These are phyloP conservation scores for Wakefieldia striispora DNA, from an alignment of 768 basidiomycete species.

Conservation along the genomic window DNA sequence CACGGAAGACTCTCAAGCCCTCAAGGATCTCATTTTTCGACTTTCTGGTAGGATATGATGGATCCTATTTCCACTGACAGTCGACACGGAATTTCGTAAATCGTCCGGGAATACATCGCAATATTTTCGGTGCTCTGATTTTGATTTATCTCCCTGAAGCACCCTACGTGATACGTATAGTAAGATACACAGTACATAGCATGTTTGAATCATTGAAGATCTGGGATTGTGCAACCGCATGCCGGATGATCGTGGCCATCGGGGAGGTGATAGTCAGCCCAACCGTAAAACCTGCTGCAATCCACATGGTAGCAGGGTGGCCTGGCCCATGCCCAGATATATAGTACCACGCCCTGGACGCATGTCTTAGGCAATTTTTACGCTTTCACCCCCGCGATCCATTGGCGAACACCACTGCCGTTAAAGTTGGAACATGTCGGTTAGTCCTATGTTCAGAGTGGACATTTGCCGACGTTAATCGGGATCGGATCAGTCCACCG, in stretches of 20 bases:
- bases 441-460: slow-evolving; percentile 4
- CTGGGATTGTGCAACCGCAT: too few relatives aligned
- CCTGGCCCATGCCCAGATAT: neutral
- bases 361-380: neutral
- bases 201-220: too few relatives aligned
- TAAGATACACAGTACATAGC: too few relatives aligned
- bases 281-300: slow-evolving; percentile 13
- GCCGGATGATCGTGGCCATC: neutral
- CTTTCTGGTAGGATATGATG: slow-evolving; percentile 11
- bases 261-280: neutral
- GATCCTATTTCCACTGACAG: neutral
- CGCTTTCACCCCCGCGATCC: neutral
- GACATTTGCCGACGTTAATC: neutral
- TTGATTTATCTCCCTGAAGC: neutral
- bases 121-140: neutral
- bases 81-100: neutral
- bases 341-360: neutral
- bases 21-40: slow-evolving; percentile 16
- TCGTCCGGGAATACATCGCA: too few relatives aligned
- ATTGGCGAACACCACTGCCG: neutral
- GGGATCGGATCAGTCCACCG: neutral
- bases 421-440: slow-evolving; percentile 13
- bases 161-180: too few relatives aligned
- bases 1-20: slow-evolving; percentile 16
- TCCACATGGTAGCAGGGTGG: slow-evolving; percentile 10